These are phyloP conservation scores for Macrotyloma uniflorum DNA, from an alignment of 306 rosid genomes.

Conservation along the genomic window DNA sequence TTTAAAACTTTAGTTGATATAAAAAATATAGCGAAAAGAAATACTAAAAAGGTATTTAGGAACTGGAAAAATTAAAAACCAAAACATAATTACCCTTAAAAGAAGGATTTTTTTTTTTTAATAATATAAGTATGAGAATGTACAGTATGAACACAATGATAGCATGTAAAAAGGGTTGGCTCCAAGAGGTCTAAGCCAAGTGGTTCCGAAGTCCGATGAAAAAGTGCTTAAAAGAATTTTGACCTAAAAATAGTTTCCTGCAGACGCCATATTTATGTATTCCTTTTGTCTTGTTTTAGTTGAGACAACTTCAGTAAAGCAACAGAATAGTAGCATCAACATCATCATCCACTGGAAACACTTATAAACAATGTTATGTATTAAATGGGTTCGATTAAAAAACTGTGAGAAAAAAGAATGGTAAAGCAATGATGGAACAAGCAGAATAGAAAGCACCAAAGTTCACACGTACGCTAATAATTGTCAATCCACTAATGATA, in stretches of 20 bases:
- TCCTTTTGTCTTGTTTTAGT: slow-evolving; percentile 14
- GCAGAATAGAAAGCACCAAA: slow-evolving; percentile 1
- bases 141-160: neutral
- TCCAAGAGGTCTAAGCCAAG: neutral
- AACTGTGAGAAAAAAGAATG: neutral
- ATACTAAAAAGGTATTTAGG: too few species aligned
- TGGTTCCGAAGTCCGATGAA: slow-evolving; percentile 12
- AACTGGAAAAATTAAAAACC: too few species aligned
- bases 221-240: neutral
- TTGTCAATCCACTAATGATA: slow-evolving; percentile 35
- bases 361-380: neutral
- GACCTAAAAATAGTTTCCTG: slow-evolving; percentile 3
- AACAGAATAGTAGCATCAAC: neutral
- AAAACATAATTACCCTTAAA: too few species aligned
- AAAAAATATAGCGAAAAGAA: too few species aligned
- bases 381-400: neutral
- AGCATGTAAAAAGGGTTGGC: neutral
- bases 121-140: neutral
- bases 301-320: neutral
- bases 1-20: too few species aligned
- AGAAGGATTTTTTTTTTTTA: too few species aligned
- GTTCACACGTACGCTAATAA: slow-evolving; percentile 41
- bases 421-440: slow-evolving; percentile 2
- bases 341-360: neutral
- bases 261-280: neutral